phyloP scores from a whole-genome alignment of 257 asterid species.

The Thymus mandschuricus region DNA sequence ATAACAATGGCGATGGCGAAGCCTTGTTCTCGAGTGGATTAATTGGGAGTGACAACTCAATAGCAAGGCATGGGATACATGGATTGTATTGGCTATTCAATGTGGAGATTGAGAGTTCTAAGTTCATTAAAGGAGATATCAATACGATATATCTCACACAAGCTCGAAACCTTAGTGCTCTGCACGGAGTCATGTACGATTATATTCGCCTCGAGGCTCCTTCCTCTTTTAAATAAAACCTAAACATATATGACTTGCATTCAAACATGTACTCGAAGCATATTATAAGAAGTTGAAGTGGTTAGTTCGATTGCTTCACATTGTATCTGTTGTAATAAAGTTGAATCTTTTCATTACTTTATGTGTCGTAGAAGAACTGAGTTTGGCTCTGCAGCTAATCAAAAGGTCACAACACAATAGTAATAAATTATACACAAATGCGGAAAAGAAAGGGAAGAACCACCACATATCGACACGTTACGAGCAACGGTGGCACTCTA shows the following conservation, averaged over 20 bases:
- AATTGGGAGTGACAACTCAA: conserved; percentile 70
- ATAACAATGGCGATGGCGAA: neutral
- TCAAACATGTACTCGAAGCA: too few species aligned
- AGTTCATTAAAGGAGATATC: conserved; percentile 41
- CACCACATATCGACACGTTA: neutral
- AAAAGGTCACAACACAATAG: too few species aligned
- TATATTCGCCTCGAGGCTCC: conserved; percentile 69
- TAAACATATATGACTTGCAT: neutral
- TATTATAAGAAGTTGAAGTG: too few species aligned
- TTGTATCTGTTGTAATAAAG: too few species aligned
- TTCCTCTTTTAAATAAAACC: neutral
- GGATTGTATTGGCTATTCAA: conserved; percentile 64
- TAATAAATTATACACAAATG: too few species aligned
- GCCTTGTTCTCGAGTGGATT: conserved; percentile 55
- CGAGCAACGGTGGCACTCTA: neutral
- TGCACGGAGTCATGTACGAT: conserved; percentile 74
- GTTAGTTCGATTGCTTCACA: too few species aligned
- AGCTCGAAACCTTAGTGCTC: conserved; percentile 45
- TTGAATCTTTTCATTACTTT: too few species aligned
- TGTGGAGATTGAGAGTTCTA: conserved; percentile 38
- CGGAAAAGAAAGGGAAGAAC: too few species aligned
- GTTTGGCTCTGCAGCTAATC: too few species aligned
- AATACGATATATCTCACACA: conserved; percentile 60
- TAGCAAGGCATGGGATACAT: conserved; percentile 71
- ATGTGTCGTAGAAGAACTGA: too few species aligned